phyloP scores from a whole-genome alignment of 2,329 filamentous ascomycete species.

The Clonostachys chloroleuca region DNA sequence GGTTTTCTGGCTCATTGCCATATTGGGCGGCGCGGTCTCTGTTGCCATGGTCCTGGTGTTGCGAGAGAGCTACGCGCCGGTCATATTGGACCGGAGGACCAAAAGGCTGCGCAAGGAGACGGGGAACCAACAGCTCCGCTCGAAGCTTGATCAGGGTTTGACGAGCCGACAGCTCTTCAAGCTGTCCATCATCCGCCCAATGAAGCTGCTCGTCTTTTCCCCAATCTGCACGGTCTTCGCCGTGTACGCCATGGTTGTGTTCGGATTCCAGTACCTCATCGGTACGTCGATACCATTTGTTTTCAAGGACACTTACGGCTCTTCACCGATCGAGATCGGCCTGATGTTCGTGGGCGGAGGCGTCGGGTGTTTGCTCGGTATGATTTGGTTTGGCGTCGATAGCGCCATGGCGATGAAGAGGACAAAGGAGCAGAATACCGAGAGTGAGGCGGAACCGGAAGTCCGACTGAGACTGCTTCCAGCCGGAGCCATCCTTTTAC shows the following conservation, averaged over 20 bases:
- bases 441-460: not conserved
- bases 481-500: conserved; percentile 1
- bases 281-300: conserved; percentile 46
- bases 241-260: conserved; percentile 59
- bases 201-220: conserved; percentile 54
- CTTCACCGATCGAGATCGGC: conserved; percentile 17
- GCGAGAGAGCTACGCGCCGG: conserved; percentile 55
- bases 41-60: conserved; percentile 25
- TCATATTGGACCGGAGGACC: conserved; percentile 53
- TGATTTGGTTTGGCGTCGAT: conserved; percentile 2
- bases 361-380: conserved; percentile 4
- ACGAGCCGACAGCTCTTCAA: conserved; percentile 24
- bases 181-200: conserved; percentile 57
- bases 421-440: conserved; percentile 1
- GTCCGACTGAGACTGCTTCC: not conserved
- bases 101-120: conserved; percentile 47
- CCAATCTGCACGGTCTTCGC: conserved; percentile 65
- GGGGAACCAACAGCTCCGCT: conserved; percentile 43
- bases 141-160: conserved; percentile 10
- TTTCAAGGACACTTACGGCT: conserved; percentile 50
- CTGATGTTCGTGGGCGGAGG: conserved; percentile 12
- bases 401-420: conserved; percentile 1
- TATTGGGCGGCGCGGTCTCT: conserved; percentile 12
- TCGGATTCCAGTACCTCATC: conserved; percentile 56
- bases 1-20: conserved; percentile 25